A percentile compares a stretch with the other conserved stretches of the same genome.
phyloP scores from a whole-genome alignment of 208 protist genomes.

The Crithidia sp. region DNA sequence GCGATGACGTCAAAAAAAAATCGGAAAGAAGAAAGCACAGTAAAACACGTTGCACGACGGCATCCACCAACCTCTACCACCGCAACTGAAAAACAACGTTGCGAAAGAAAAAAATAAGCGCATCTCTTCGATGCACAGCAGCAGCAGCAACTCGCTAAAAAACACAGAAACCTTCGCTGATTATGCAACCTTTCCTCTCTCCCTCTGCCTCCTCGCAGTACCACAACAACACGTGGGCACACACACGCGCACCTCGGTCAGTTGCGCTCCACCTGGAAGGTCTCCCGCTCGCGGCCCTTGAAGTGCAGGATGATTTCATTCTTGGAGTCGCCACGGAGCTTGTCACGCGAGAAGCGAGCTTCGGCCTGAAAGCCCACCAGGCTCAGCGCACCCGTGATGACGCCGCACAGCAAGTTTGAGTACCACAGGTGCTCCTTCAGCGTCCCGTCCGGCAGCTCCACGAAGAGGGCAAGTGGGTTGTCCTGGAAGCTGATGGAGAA shows the following conservation, averaged over 20 bases:
- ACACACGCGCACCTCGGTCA: background rate
- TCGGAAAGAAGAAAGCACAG: too few species aligned
- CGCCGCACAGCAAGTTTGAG: constrained; percentile 97
- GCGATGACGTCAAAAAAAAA: too few species aligned
- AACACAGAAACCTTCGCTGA: too few species aligned
- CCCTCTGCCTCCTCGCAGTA: constrained; percentile 10
- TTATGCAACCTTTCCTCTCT: too few species aligned
- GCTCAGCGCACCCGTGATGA: constrained; percentile 95
- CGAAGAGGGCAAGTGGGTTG: constrained; percentile 97
- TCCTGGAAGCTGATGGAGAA: constrained; percentile 95
- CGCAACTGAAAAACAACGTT: too few species aligned
- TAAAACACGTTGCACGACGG: too few species aligned
- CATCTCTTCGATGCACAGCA: too few species aligned
- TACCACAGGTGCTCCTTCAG: constrained; percentile 91
- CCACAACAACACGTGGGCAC: too few species aligned
- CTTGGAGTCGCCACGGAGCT: constrained; percentile 85
- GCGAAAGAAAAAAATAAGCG: too few species aligned
- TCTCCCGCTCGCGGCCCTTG: constrained; percentile 77
- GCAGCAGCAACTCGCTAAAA: too few species aligned
- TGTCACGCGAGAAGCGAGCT: constrained; percentile 83
- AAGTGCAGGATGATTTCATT: constrained; percentile 92
- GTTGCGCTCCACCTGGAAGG: constrained; percentile 71
- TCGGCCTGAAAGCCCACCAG: constrained; percentile 92
- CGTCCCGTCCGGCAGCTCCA: constrained; percentile 95
- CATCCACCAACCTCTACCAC: too few species aligned